Conservation (phyloP, 331 rosid species). For the Arachis monticola region DNA sequence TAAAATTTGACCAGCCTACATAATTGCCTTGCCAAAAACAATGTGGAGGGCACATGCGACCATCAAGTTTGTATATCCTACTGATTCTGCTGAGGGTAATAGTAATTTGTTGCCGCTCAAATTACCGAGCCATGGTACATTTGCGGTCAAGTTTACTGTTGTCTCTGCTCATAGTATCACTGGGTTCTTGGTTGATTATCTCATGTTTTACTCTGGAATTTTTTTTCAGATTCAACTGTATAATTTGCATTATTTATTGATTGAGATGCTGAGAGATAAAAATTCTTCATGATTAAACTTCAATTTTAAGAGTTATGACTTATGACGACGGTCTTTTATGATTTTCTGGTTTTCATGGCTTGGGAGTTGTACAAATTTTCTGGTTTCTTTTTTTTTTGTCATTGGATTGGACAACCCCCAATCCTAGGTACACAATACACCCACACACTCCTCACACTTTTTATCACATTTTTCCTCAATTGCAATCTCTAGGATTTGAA, state of each 20-base stretch:
- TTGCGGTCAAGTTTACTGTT: conserved; percentile 26
- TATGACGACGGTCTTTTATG: too few relatives aligned
- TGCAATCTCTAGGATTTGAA: too few relatives aligned
- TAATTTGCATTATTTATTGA: background rate
- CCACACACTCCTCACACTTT: too few relatives aligned
- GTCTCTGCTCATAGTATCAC: background rate
- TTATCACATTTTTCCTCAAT: too few relatives aligned
- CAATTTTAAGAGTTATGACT: background rate
- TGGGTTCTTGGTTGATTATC: background rate
- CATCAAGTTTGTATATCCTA: background rate
- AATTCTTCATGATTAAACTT: too few relatives aligned
- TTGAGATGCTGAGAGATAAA: background rate
- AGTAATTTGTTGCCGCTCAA: background rate
- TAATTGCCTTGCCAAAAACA: background rate
- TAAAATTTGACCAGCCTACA: background rate
- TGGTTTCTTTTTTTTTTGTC: too few relatives aligned
- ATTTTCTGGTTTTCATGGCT: background rate
- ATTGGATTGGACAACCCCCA: too few relatives aligned
- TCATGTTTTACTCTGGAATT: background rate
- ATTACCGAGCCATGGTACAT: conserved; percentile 7
- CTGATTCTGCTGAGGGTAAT: conserved; percentile 10
- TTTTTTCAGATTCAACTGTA: background rate
- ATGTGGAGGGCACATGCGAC: conserved; percentile 6
- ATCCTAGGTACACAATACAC: background rate
- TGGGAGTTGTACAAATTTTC: conserved; percentile 19